Conservation (phyloP, 164 flowering plant species). For the Tinospora cordifolia region DNA sequence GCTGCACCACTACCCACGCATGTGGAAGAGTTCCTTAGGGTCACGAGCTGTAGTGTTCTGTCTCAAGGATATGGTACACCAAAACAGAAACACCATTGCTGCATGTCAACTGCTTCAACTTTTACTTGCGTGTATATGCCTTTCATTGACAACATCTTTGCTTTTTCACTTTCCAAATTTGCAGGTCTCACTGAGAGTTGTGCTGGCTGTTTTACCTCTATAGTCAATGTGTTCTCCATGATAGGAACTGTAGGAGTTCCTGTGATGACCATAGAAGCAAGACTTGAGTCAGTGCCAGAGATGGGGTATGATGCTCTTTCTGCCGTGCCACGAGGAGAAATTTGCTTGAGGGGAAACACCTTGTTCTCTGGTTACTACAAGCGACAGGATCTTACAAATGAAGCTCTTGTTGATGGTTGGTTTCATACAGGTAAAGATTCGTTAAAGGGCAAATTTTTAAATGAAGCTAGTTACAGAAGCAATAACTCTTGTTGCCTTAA, state of each 20-base stretch:
- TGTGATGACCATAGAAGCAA: conserved; percentile 66
- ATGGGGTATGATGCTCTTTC: conserved; percentile 95
- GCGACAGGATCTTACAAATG: conserved; percentile 67
- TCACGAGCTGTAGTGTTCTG: conserved; percentile 49
- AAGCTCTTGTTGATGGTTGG: conserved; percentile 82
- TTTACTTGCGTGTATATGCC: background rate
- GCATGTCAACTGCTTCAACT: background rate
- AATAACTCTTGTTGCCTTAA: too few species aligned
- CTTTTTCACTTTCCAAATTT: conserved; percentile 4
- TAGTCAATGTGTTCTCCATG: conserved; percentile 68
- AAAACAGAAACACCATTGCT: conserved; percentile 1
- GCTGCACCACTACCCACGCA: conserved; percentile 82
- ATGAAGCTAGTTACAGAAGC: background rate
- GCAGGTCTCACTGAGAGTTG: conserved; percentile 93
- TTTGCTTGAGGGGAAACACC: conserved; percentile 80
- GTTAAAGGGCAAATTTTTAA: background rate
- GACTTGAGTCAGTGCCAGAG: conserved; percentile 94
- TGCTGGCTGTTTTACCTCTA: conserved; percentile 72
- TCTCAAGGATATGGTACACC: conserved; percentile 89
- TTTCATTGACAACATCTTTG: background rate
- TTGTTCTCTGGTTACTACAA: conserved; percentile 90
- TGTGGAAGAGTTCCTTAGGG: conserved; percentile 78
- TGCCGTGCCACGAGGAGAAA: conserved; percentile 74
- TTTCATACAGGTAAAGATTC: conserved; percentile 84
- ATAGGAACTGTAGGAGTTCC: conserved; percentile 89